Percentiles rank a stretch among this genome's conserved stretches.
phyloP scores from a whole-genome alignment of 345 rosid species.

The Fremontodendron californicum region DNA sequence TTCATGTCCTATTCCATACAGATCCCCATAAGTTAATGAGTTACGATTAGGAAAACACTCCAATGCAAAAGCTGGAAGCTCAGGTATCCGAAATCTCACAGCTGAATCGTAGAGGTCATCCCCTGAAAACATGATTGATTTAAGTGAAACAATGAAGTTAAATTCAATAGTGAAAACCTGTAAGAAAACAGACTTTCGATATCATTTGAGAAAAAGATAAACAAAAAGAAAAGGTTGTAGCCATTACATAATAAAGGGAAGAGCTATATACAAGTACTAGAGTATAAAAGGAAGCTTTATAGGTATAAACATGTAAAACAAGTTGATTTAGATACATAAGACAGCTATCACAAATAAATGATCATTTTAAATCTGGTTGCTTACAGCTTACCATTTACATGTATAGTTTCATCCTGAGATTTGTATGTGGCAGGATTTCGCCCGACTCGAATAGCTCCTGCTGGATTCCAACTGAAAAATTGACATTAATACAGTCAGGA shows the following conservation, averaged over 20 bases:
- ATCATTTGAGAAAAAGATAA: not conserved
- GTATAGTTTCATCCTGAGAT: constrained; percentile 44
- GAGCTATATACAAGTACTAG: not conserved
- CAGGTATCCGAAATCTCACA: constrained; percentile 49
- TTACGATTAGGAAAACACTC: constrained; percentile 90
- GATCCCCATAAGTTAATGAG: constrained; percentile 70
- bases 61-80: constrained; percentile 91
- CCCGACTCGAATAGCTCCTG: constrained; percentile 82
- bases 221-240: not conserved
- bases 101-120: constrained; percentile 73
- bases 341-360: not conserved
- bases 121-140: constrained; percentile 40
- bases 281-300: not conserved
- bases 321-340: not conserved
- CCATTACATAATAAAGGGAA: not conserved
- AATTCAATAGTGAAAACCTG: not conserved
- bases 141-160: constrained; percentile 3
- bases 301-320: not conserved
- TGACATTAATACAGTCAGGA: constrained; percentile 13
- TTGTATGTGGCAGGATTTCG: constrained; percentile 75
- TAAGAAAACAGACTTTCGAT: not conserved
- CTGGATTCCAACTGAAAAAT: constrained; percentile 88
- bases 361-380: not conserved
- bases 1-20: constrained; percentile 70
- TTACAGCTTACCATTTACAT: constrained; percentile 59